Base-by-base conservation (phyloP, 2,329 filamentous ascomycete genomes). In the Diaporthe destruens region DNA sequence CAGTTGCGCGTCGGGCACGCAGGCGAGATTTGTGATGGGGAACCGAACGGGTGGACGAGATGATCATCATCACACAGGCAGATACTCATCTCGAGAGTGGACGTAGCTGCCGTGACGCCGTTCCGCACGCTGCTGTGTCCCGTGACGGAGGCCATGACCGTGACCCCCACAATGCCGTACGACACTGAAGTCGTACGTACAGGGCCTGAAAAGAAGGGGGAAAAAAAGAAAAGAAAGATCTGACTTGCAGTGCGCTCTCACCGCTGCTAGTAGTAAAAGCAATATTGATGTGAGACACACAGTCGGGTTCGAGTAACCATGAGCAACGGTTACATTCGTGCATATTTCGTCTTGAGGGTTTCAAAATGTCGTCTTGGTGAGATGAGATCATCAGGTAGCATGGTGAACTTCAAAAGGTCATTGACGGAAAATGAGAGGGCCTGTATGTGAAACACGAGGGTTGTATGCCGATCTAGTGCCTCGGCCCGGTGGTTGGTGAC, bases 21-120 rank as follows among this genome's bases (percentile, higher is more conserved):
- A 70, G 68, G 68, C 68, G 68, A 70, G 32, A 70, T 70, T 70
- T 55, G 39, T 47, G 39, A 69, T 49, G 71, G 66, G 29, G 53
- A 42, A 66, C 59, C 49, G 42, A 69, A 55, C 9, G 66, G 70
- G n/a, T 70, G 55, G 49, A 63, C 39, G 32, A 72, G 57, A 63
- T 72, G 67, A 69, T 68, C 47, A 55, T 47, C 56, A 53, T 63
- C 55, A 61, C 36, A 39, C 32, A 42, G 39, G 68, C 34, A 61
- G 55, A 57, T 54, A 23, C 42, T 54, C 55, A 61, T 61, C 44
- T 70, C 55, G 44, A 29, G 29, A 29, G 29, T 29, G 2, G 29
- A 61, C 44, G 34, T 55, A 61, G 23, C 47, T 61, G 55, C 44
- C 8, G 55, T 70, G 56, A 57, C 36, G 51, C 68, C 44, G 68